These are phyloP conservation scores for Apiospora malaysiana DNA, from an alignment of 2,329 filamentous ascomycete genomes.

Conservation along the genomic window DNA sequence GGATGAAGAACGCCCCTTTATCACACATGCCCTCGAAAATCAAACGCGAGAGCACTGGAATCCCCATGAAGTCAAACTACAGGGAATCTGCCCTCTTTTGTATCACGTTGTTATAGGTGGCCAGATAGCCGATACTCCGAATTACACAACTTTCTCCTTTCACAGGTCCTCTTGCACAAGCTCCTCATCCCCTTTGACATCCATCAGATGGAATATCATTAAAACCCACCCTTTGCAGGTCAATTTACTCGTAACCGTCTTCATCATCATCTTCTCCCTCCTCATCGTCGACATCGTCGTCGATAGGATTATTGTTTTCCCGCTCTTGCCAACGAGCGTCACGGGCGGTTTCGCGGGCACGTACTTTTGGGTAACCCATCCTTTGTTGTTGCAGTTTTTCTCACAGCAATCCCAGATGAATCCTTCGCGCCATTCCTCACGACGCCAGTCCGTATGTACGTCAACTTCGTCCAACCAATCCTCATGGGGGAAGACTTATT, in stretches of 20 bases:
- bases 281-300: not conserved
- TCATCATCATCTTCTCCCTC: not conserved
- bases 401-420: slow-evolving; percentile 22
- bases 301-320: not conserved
- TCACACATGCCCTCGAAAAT: too few relatives aligned
- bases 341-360: not conserved
- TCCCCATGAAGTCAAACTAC: too few relatives aligned
- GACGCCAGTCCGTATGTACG: slow-evolving; percentile 20
- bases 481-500: slow-evolving; percentile 1
- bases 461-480: not conserved
- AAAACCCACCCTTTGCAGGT: not conserved
- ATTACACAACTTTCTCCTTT: too few relatives aligned
- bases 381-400: not conserved
- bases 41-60: too few relatives aligned
- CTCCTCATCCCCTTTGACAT: not conserved
- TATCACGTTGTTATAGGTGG: too few relatives aligned
- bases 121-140: too few relatives aligned
- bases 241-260: not conserved
- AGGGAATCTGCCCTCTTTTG: too few relatives aligned
- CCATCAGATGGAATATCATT: not conserved
- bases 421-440: slow-evolving; percentile 3
- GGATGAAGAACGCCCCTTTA: too few relatives aligned
- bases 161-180: too few relatives aligned
- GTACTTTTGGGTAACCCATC: slow-evolving; percentile 6
- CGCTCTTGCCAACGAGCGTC: not conserved